Conservation (phyloP, 2,329 filamentous ascomycete species). For the Pseudogymnoascus pannorum region DNA sequence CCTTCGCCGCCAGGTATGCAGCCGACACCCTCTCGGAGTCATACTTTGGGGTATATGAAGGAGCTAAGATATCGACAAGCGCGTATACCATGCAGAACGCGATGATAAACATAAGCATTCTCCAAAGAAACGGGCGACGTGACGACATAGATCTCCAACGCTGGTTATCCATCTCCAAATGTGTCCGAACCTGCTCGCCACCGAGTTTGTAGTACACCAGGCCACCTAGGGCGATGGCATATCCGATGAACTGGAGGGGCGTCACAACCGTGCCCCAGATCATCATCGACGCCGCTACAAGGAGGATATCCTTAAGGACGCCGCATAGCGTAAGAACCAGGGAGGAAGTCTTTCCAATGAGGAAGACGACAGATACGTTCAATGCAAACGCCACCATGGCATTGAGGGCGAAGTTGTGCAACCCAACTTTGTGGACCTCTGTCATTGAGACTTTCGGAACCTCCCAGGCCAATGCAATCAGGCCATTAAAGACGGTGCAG, state of each 20-base stretch:
- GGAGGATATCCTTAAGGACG: conserved; percentile 81
- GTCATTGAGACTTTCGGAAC: conserved; percentile 60
- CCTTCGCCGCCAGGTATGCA: not conserved
- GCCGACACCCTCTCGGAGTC: conserved; percentile 32
- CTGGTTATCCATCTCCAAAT: conserved; percentile 60
- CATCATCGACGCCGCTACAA: conserved; percentile 71
- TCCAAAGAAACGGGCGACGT: conserved; percentile 68
- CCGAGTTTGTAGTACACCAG: conserved; percentile 85
- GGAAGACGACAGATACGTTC: conserved; percentile 78
- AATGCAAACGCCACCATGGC: conserved; percentile 72
- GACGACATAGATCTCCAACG: conserved; percentile 81
- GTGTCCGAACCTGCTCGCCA: conserved; percentile 78
- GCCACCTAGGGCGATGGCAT: conserved; percentile 69
- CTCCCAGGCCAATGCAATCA: conserved; percentile 67
- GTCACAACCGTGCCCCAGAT: conserved; percentile 74
- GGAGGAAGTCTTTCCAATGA: conserved; percentile 83
- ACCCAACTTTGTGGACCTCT: conserved; percentile 67
- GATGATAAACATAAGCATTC: conserved; percentile 62
- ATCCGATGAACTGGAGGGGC: conserved; percentile 73
- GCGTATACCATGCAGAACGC: conserved; percentile 60
- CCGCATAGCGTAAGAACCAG: conserved; percentile 81
- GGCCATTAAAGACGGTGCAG: conserved; percentile 73
- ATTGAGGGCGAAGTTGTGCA: conserved; percentile 66
- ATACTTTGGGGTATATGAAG: conserved; percentile 49
- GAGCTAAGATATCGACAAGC: conserved; percentile 61